phyloP scores from a whole-genome alignment of 192 early-diverging fungal genomes.

The Backusella sp. region DNA sequence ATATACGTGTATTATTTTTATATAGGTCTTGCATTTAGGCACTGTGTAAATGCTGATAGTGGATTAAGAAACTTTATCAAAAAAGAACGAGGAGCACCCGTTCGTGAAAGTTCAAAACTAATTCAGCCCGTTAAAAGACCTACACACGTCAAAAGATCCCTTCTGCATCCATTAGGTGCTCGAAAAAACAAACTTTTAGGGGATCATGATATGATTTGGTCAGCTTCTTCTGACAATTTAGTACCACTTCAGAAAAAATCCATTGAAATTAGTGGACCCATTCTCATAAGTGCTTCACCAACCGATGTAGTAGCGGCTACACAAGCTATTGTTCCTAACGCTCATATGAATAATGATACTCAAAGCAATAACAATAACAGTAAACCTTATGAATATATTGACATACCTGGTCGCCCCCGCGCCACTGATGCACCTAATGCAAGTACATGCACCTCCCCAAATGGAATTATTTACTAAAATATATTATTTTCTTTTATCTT shows the following conservation, averaged over 20 bases:
- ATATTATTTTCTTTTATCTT: neutral
- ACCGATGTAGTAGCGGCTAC: conserved; percentile 31
- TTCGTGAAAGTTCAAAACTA: conserved; percentile 18
- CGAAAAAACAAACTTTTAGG: conserved; percentile 8
- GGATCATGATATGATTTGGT: conserved; percentile 11
- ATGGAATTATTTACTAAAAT: neutral
- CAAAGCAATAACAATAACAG: neutral
- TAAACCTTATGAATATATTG: conserved; percentile 25
- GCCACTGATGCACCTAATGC: neutral
- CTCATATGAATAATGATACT: neutral
- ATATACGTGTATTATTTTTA: neutral
- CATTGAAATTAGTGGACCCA: conserved; percentile 4
- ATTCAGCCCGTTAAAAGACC: neutral
- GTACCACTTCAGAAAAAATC: conserved; percentile 1
- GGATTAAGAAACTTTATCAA: conserved; percentile 23
- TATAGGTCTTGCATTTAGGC: conserved; percentile 29
- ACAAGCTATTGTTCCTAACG: conserved; percentile 20
- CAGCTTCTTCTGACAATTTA: conserved; percentile 12
- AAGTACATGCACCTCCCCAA: conserved; percentile 4
- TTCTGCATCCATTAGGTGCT: conserved; percentile 7
- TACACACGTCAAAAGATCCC: conserved; percentile 14
- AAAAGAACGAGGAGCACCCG: conserved; percentile 21
- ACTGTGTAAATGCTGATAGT: conserved; percentile 34
- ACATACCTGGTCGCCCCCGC: conserved; percentile 17
- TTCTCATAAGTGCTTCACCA: neutral